Conservation (phyloP, 73 alveolate genomes). For the Tetrahymena thermophila region DNA sequence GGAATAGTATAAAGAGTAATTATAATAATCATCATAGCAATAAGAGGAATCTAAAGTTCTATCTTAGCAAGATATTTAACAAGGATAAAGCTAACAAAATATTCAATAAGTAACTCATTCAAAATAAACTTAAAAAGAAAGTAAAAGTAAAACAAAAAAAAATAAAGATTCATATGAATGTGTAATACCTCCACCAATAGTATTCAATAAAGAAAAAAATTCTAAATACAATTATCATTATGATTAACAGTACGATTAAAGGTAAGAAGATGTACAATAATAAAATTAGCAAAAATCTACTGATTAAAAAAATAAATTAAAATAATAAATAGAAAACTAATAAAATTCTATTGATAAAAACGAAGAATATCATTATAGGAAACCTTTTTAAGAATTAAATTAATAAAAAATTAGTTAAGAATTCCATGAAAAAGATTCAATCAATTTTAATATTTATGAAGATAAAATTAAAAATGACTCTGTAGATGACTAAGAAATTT, state of each 20-base stretch:
- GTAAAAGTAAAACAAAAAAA: background rate
- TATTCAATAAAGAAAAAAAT: background rate
- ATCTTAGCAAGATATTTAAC: background rate
- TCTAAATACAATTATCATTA: background rate
- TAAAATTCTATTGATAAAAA: background rate
- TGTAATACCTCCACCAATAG: background rate
- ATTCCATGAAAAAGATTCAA: background rate
- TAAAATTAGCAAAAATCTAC: background rate
- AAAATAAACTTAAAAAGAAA: background rate
- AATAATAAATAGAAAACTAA: too few species aligned
- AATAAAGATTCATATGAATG: background rate
- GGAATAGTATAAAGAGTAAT: background rate
- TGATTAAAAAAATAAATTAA: background rate
- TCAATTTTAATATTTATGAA: background rate
- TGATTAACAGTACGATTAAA: background rate
- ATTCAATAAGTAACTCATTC: background rate
- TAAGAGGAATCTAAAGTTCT: background rate
- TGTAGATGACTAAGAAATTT: background rate
- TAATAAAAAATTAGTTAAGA: background rate
- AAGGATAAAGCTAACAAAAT: background rate
- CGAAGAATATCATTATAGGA: background rate
- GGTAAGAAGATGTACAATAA: background rate
- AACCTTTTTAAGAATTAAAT: background rate
- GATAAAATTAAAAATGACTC: background rate
- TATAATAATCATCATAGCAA: background rate